Evolutionary conservation across 148 eudicot genomes (phyloP), one percentile per base, ranked within the genome.

Genomic region (Persicaria tinctoria): DNA sequence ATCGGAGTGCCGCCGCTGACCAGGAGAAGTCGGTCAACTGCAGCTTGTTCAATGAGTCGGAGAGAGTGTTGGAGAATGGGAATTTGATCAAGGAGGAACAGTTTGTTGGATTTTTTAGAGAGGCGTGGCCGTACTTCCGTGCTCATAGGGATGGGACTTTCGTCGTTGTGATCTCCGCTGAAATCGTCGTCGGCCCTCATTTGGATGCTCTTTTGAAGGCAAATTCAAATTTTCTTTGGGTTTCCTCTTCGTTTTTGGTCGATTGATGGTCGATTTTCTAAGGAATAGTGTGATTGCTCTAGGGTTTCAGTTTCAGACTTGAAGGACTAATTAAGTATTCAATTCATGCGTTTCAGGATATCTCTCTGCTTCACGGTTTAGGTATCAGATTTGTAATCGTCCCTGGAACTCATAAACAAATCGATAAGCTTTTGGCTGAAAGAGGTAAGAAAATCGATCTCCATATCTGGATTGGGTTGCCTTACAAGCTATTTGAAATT

Each of bases 321-420:
- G 32, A 59, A 59, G 20, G 38, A 11, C 64, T 59, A 59, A 59
- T 59, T 8, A 8, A 7, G 11, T 8, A 53, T 57, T 11, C 63
- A 57, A 57, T 38, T 12, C 3, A 32, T 63, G 12, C 70, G 27
- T 44, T 83, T 81, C 90, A 95, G 97, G 98, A 95, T 82, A 87
- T 95, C 14, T 90, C 98, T 71, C 81, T 92, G 18, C 91, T 92
- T 48, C 98, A 89, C 84, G 98, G 98, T 9, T 77, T 95, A 78
- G 98, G 97, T 51, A 90, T 95, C 74, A 88, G 83, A 79, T 95
- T 95, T 80, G 93, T 95, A 74, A 89, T 95, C 73, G 93, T 95
- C 59, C 97, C 97, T 2, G 97, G 93, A 23, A 95, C 97, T 59
- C 97, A 92, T 82, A 83, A 89, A n/a, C 98, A 87, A 62, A 95